phyloP scores from a whole-genome alignment of 257 asterid genomes.

The Solanum commersonii region DNA sequence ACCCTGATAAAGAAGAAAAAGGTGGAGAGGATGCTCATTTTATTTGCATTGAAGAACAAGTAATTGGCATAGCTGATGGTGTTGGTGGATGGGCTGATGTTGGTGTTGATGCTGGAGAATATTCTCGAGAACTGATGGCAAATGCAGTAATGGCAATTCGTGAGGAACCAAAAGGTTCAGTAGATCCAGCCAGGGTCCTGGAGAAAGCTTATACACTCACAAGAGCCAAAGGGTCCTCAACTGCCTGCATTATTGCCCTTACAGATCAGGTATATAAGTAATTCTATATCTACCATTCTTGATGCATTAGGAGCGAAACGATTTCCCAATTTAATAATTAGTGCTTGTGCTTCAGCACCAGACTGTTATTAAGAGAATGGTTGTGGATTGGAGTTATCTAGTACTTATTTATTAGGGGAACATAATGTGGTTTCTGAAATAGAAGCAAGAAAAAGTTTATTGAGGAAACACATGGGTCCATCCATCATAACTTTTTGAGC shows the following conservation, averaged over 20 bases:
- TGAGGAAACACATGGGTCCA: not conserved
- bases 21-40: slow-evolving; percentile 99
- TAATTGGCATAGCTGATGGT: slow-evolving; percentile 96
- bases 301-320: not conserved
- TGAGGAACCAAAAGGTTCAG: slow-evolving; percentile 72
- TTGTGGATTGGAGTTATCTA: not conserved
- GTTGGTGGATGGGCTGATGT: slow-evolving; percentile 98
- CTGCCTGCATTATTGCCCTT: slow-evolving; percentile 94
- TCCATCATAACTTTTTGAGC: not conserved
- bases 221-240: slow-evolving; percentile 75
- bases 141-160: slow-evolving; percentile 61
- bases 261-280: slow-evolving; percentile 51
- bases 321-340: not conserved
- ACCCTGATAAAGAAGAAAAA: slow-evolving; percentile 95
- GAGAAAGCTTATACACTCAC: slow-evolving; percentile 77
- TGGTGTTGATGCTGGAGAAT: slow-evolving; percentile 75
- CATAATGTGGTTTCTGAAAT: not conserved
- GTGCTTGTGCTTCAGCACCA: not conserved
- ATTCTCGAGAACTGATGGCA: slow-evolving; percentile 91
- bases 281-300: not conserved
- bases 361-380: not conserved
- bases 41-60: slow-evolving; percentile 65
- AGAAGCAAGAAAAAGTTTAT: not conserved
- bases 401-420: not conserved
- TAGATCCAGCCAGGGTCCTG: slow-evolving; percentile 81